Evolutionary conservation across 441 rosid species (phyloP).

Genomic region (Bocquillonia castaneifolia): DNA sequence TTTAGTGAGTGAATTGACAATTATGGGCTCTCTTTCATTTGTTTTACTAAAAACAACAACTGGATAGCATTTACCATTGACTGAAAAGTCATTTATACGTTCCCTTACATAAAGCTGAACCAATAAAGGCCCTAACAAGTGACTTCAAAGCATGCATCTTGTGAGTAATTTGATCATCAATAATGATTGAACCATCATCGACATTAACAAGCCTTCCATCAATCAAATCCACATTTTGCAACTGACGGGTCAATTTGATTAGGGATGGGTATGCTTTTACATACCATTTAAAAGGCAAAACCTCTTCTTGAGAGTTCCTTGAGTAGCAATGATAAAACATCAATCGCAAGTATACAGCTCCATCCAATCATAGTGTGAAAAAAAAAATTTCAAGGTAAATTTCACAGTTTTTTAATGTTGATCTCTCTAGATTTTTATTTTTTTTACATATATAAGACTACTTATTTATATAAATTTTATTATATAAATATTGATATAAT

Average conservation of each 20-base stretch:
- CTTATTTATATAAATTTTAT: too few relatives aligned
- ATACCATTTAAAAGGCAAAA: slow-evolving; percentile 45
- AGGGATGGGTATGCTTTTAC: slow-evolving; percentile 43
- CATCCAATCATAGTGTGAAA: too few relatives aligned
- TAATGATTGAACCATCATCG: slow-evolving; percentile 39
- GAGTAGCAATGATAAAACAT: slow-evolving; percentile 41
- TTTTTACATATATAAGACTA: too few relatives aligned
- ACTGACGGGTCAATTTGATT: slow-evolving; percentile 37
- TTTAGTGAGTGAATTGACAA: slow-evolving; percentile 52
- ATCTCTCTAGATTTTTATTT: too few relatives aligned
- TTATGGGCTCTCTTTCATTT: slow-evolving; percentile 51
- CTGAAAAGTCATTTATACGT: slow-evolving; percentile 17
- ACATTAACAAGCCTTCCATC: slow-evolving; percentile 56
- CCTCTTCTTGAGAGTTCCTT: slow-evolving; percentile 31
- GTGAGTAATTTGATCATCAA: slow-evolving; percentile 34
- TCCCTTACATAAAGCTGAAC: slow-evolving; percentile 44
- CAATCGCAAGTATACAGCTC: slow-evolving; percentile 22
- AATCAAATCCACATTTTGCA: slow-evolving; percentile 45
- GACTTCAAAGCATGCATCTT: slow-evolving; percentile 62
- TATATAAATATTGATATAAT: too few relatives aligned
- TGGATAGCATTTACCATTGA: slow-evolving; percentile 18
- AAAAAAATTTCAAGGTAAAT: too few relatives aligned
- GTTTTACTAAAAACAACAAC: slow-evolving; percentile 35
- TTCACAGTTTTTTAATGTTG: too few relatives aligned
- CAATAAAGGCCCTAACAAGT: slow-evolving; percentile 48